phyloP scores from a whole-genome alignment of 306 rosid species.

The Trifolium dubium region DNA sequence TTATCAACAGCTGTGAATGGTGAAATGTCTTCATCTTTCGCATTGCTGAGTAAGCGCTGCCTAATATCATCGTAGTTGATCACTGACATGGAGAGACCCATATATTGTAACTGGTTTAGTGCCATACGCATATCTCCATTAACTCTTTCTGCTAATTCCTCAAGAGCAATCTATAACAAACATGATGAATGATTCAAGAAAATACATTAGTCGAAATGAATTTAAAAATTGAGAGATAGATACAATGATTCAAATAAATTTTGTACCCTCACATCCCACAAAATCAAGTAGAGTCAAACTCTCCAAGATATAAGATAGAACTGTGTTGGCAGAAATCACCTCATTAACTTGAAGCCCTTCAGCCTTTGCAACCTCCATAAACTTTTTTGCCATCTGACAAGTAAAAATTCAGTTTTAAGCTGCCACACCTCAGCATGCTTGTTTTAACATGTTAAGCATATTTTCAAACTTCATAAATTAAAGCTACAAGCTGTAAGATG shows the following conservation, averaged over 20 bases:
- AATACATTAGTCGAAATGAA: constrained; percentile 1
- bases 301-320: constrained; percentile 36
- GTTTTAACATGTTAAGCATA: constrained; percentile 26
- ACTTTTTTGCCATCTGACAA: constrained; percentile 88
- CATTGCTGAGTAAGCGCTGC: constrained; percentile 70
- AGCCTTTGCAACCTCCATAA: constrained; percentile 74
- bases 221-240: background rate
- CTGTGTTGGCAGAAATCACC: constrained; percentile 51
- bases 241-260: constrained; percentile 11
- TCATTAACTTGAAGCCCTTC: constrained; percentile 90
- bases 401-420: constrained; percentile 35
- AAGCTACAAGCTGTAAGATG: constrained; percentile 15
- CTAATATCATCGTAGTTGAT: constrained; percentile 82
- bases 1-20: constrained; percentile 97
- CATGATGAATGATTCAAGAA: constrained; percentile 14
- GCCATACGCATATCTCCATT: constrained; percentile 99
- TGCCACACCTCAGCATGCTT: constrained; percentile 1
- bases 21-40: constrained; percentile 94
- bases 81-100: constrained; percentile 90
- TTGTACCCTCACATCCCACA: constrained; percentile 28
- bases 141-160: constrained; percentile 93
- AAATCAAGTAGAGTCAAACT: constrained; percentile 34
- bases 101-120: constrained; percentile 85
- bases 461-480: constrained; percentile 31
- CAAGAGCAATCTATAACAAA: constrained; percentile 78